Evolutionary conservation across 2,329 filamentous ascomycete genomes (phyloP), one percentile per base, ranked within the genome.

Genomic region (Colletotrichum cereale): DNA sequence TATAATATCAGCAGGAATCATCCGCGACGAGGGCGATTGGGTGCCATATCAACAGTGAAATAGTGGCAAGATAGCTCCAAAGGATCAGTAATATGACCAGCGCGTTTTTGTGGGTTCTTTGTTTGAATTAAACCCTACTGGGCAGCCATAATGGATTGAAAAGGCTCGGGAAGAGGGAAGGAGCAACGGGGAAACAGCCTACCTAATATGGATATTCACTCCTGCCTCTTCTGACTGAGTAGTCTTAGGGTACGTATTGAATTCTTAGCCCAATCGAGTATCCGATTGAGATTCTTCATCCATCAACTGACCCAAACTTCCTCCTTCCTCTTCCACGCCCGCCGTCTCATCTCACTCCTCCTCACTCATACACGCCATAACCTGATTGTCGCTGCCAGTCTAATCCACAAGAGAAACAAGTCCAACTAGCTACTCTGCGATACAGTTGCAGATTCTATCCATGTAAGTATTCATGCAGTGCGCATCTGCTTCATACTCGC

Each of bases 341-440:
- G 11, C 52, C 8, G 16, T 8, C 34, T 26, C 14, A 31, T 31
- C 48, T 2, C 26, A 6, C 12, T 24, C 53, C 2, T 55, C 53
- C 10, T 40, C n/a, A 24, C 11, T 14, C n/a, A 21, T 38, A 26
- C 34, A 18, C 14, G 10, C 3, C 14, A 26, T 40, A n/a, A 6
- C 50, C 53, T 57, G 34, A 24, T 3, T 26, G 8, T 11, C 2
- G n/a, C 5, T 14, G 34, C 5, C 31, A 10, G 6, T 8, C 3
- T 34, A 4, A 16, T 24, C 5, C 21, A 16, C 2, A 38, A 16
- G 31, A n/a, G 11, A 1, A 4, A 55, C 4, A 21, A 31, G 2
- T 3, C 2, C 18, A n/a, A 16, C 12, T 3, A 14, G 0, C 3
- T 5, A 12, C n/a, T 6, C n/a, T 38, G 34, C 3, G 7, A 56